Evolutionary conservation across 768 basidiomycete genomes (phyloP).

Genomic region (Vararia minispora): DNA sequence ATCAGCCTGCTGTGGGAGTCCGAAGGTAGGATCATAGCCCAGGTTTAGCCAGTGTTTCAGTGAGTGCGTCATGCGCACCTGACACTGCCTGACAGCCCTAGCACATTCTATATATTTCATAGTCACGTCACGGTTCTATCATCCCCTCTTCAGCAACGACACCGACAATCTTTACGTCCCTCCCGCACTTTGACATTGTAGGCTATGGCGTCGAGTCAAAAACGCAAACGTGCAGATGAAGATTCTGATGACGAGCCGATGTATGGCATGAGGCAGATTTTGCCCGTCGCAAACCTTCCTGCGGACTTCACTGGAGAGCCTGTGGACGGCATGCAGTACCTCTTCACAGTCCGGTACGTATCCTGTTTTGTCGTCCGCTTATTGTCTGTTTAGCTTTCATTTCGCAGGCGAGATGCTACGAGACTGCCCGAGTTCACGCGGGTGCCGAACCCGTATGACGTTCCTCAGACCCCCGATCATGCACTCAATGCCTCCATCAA

Average conservation of each 20-base stretch:
- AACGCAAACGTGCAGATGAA: constrained; percentile 49
- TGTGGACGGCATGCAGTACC: constrained; percentile 64
- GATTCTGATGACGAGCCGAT: constrained; percentile 54
- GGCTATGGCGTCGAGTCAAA: constrained; percentile 19
- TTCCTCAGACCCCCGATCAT: constrained; percentile 17
- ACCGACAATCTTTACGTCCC: no score
- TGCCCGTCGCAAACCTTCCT: constrained; percentile 79
- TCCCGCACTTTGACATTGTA: no score
- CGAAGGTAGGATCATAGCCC: no score
- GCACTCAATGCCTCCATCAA: no score
- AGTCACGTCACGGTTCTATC: no score
- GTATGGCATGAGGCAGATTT: constrained; percentile 53
- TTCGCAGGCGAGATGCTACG: constrained; percentile 56
- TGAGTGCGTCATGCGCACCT: no score
- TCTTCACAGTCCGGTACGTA: constrained; percentile 68
- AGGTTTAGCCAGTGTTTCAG: no score
- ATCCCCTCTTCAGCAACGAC: no score
- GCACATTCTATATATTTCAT: no score
- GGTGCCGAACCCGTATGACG: constrained; percentile 59
- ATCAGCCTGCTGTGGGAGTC: no score
- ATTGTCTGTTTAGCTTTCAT: neutral
- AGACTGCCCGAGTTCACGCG: constrained; percentile 52
- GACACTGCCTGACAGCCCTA: no score
- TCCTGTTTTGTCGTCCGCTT: constrained; percentile 3
- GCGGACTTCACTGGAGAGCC: constrained; percentile 54